Conservation (phyloP, 495 filamentous ascomycete species). For the Daldinia childiae region DNA sequence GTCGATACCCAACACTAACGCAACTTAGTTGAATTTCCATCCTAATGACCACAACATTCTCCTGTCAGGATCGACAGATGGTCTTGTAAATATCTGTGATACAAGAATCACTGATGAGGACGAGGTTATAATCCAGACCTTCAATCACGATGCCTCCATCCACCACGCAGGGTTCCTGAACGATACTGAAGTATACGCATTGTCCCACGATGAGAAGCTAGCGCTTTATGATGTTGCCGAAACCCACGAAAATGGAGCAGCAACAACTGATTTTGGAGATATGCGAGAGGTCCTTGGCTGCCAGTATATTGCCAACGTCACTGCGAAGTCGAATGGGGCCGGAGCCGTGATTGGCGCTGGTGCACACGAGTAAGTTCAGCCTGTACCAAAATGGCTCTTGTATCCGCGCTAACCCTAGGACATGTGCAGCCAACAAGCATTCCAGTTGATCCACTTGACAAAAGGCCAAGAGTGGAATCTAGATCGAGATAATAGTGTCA, state of each 20-base stretch:
- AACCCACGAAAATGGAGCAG: constrained; percentile 62
- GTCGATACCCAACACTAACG: constrained; percentile 6
- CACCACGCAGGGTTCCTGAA: constrained; percentile 85
- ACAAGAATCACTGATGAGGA: constrained; percentile 80
- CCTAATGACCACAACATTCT: constrained; percentile 69
- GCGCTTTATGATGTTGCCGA: constrained; percentile 76
- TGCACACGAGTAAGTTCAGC: constrained; percentile 61
- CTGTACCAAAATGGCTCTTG: neutral
- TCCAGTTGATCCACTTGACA: constrained; percentile 73
- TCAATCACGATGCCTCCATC: constrained; percentile 86
- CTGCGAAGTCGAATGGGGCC: constrained; percentile 62
- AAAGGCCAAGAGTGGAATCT: constrained; percentile 68
- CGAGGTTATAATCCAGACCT: constrained; percentile 82
- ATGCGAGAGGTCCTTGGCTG: constrained; percentile 74
- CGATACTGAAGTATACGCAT: constrained; percentile 71
- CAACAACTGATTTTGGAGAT: constrained; percentile 76
- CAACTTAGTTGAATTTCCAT: constrained; percentile 73
- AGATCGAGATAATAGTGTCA: constrained; percentile 67
- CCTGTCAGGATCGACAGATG: constrained; percentile 91
- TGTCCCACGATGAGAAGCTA: constrained; percentile 84
- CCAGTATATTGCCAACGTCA: constrained; percentile 84
- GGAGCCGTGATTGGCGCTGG: constrained; percentile 69
- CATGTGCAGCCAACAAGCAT: constrained; percentile 63
- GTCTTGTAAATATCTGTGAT: constrained; percentile 86
- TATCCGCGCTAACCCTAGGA: constrained; percentile 29